phyloP scores from a whole-genome alignment of 2,329 filamentous ascomycete species.

The Claviceps sp. region DNA sequence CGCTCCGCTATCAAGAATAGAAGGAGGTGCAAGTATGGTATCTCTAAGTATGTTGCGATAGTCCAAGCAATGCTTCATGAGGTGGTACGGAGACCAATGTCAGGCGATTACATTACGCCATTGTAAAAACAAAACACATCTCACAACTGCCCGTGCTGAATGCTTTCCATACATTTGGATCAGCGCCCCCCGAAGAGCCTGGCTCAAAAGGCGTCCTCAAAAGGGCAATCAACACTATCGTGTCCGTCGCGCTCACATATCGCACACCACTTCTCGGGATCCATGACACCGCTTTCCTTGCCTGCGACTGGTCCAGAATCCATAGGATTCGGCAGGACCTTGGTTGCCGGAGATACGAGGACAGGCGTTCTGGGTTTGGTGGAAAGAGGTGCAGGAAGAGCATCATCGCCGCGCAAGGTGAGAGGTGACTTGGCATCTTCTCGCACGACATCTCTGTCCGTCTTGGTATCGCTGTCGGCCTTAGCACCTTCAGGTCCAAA shows the following conservation, averaged over 20 bases:
- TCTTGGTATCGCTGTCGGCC: constrained; percentile 17
- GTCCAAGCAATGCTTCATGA: constrained; percentile 14
- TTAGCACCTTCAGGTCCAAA: constrained; percentile 40
- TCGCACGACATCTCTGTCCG: constrained; percentile 21
- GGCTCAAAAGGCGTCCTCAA: constrained; percentile 61
- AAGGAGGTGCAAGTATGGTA: constrained; percentile 17
- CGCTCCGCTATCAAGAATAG: constrained; percentile 7
- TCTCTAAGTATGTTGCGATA: constrained; percentile 18
- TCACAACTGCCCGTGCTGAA: not conserved
- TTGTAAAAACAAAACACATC: constrained; percentile 5
- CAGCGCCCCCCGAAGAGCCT: not conserved
- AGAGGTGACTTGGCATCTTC: constrained; percentile 27
- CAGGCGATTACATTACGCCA: constrained; percentile 10
- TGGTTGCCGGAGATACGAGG: constrained; percentile 25
- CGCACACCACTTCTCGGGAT: constrained; percentile 90
- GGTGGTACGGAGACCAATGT: constrained; percentile 8
- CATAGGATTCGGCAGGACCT: constrained; percentile 46
- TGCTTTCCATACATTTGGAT: not conserved
- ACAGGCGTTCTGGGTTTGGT: constrained; percentile 30
- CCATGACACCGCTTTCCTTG: constrained; percentile 64
- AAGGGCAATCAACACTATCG: constrained; percentile 87
- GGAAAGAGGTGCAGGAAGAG: constrained; percentile 41
- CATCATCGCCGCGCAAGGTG: constrained; percentile 27
- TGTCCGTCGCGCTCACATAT: constrained; percentile 93
- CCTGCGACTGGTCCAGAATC: constrained; percentile 59